Base-by-base conservation (phyloP, 192 early-diverging fungal genomes). In the Mortierella antarctica region DNA sequence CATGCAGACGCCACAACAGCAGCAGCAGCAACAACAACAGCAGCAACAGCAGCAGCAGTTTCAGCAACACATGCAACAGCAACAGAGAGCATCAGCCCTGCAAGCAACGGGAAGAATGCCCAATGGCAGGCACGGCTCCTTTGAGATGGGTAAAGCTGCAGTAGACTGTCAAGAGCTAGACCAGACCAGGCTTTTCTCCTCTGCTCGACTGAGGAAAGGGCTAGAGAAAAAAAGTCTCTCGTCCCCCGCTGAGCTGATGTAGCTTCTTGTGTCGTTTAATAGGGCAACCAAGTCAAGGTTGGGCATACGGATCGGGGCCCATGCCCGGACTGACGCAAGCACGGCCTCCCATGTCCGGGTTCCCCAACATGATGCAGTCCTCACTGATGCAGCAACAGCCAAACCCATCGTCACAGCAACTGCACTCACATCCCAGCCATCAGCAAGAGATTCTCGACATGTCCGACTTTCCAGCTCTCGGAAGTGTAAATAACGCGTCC, bases 381-480 rank as follows among this genome's bases (percentile, higher is more conserved):
- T 73, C 65, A 6, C 41, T 74, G 56, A 44, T 74, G 53, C 71
- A 73, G 23, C 71, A 82, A 41, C 73, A 74, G 55, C 75, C 75
- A 31, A 65, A 74, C 46, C 31, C 67, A 56, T 66, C 70, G 56
- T 63, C 78, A 20, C 70, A 65, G 67, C 83, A 83, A 42, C 21
- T 65, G 31, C 71, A 62, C 47, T 42, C 54, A 18, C 66, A 76
- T 56, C 69, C 59, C 62, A 40, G 20, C 17, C 68, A 70, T 14
- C 68, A 69, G 47, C 82, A 83, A 51, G 83, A 84, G 46, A 82
- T 82, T 46, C 70, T 82, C 6, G 79, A 82, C 67, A 78, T 82
- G 74, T 82, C 79, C 21, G 84, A 85, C 63, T 85, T 85, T 51
- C 84, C 84, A 20, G 84, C 84, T 45, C 73, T 85, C 70, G 83